Conservation (phyloP, 805 yeast genomes). For the Saturnispora diversa region DNA sequence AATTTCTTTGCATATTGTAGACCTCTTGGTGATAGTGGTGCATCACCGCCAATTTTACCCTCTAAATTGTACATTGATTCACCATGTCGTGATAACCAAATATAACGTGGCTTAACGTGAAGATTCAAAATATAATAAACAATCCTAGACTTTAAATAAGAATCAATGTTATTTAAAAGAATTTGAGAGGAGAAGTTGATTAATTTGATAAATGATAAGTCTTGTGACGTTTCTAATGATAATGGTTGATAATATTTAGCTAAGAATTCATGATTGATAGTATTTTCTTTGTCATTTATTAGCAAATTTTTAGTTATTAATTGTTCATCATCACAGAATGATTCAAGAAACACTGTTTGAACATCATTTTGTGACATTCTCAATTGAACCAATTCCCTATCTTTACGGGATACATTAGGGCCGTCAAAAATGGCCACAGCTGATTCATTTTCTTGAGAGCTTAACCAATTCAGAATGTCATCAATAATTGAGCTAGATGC, state of each 20-base stretch:
- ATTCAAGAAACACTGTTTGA: conserved; percentile 88
- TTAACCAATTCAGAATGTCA: conserved; percentile 71
- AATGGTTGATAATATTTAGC: conserved; percentile 72
- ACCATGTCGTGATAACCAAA: conserved; percentile 94
- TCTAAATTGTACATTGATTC: conserved; percentile 87
- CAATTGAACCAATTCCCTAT: conserved; percentile 56
- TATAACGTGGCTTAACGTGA: conserved; percentile 84
- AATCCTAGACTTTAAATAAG: conserved; percentile 84
- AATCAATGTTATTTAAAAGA: conserved; percentile 76
- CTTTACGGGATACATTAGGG: conserved; percentile 70
- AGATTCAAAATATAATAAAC: conserved; percentile 94
- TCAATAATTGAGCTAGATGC: conserved; percentile 39
- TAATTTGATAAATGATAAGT: conserved; percentile 76
- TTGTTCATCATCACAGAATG: conserved; percentile 79
- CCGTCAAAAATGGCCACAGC: conserved; percentile 93
- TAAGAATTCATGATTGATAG: conserved; percentile 61
- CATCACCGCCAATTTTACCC: conserved; percentile 95
- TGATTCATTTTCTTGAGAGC: conserved; percentile 51
- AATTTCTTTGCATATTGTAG: conserved; percentile 72
- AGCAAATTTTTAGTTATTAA: conserved; percentile 69
- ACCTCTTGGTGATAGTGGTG: conserved; percentile 77
- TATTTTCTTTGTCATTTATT: conserved; percentile 63
- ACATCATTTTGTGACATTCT: conserved; percentile 54
- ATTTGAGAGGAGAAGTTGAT: conserved; percentile 85
- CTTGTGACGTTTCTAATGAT: conserved; percentile 46